A percentile compares a stretch with the other conserved stretches of the same genome.
phyloP scores from a whole-genome alignment of 2,329 filamentous ascomycete genomes.

The Sordariomycetes sp. region DNA sequence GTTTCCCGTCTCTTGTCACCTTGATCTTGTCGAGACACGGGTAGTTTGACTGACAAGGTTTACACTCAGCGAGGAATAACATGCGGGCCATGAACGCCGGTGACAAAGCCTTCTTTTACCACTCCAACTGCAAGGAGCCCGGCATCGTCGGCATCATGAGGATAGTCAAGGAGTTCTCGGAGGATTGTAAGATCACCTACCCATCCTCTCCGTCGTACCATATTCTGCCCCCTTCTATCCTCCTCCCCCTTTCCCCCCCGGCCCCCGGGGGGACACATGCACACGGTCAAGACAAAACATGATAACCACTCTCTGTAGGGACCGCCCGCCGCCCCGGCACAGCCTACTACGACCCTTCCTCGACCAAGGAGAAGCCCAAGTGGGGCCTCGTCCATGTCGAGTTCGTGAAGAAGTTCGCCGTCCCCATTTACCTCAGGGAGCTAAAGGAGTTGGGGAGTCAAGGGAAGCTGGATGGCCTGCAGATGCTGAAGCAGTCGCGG shows the following conservation, averaged over 20 bases:
- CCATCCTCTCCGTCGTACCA: not conserved
- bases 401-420: constrained; percentile 70
- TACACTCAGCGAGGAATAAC: constrained; percentile 59
- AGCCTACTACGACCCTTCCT: constrained; percentile 76
- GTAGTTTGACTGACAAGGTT: not conserved
- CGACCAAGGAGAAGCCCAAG: constrained; percentile 36
- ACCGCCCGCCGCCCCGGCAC: constrained; percentile 18
- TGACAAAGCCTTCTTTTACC: constrained; percentile 93
- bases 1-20: not conserved
- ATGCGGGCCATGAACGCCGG: constrained; percentile 83
- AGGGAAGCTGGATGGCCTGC: constrained; percentile 54
- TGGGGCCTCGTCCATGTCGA: constrained; percentile 87
- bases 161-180: constrained; percentile 70
- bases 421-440: constrained; percentile 56
- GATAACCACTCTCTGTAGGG: constrained; percentile 10
- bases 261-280: no score
- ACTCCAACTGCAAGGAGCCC: constrained; percentile 82
- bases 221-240: not conserved
- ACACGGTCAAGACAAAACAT: not conserved
- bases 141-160: constrained; percentile 84
- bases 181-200: constrained; percentile 47
- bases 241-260: not conserved
- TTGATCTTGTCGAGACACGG: not conserved
- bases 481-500: constrained; percentile 70
- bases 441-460: constrained; percentile 51